These are phyloP conservation scores for Russula sp. DNA, from an alignment of 768 basidiomycete genomes.

Conservation along the genomic window DNA sequence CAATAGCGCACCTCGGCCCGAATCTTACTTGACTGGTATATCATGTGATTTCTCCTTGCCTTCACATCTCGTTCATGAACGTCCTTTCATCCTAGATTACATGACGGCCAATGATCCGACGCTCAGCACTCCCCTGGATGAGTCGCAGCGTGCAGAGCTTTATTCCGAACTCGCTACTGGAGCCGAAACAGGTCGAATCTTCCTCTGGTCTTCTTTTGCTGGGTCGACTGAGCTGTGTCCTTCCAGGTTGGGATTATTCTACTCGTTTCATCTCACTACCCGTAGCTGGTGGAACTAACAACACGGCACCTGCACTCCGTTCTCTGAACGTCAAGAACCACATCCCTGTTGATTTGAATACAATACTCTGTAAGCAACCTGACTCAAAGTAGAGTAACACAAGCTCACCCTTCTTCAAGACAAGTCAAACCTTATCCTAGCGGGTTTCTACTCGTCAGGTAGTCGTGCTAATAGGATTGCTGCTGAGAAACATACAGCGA, in stretches of 20 bases:
- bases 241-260: constrained; percentile 37
- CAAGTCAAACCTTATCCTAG: constrained; percentile 54
- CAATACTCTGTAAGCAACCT: constrained; percentile 64
- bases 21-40: constrained; percentile 64
- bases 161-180: constrained; percentile 86
- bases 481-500: constrained; percentile 44
- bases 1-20: constrained; percentile 85
- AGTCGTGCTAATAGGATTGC: constrained; percentile 33
- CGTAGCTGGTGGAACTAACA: constrained; percentile 34
- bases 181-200: constrained; percentile 65
- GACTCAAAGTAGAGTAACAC: constrained; percentile 3
- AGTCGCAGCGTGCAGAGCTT: constrained; percentile 51
- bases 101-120: constrained; percentile 64
- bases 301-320: constrained; percentile 52
- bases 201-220: not conserved
- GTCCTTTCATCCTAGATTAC: constrained; percentile 50
- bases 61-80: not conserved
- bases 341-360: constrained; percentile 76
- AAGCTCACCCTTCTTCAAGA: constrained; percentile 36
- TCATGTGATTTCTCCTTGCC: not conserved
- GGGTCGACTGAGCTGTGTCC: not conserved
- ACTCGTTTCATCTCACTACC: constrained; percentile 40
- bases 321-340: constrained; percentile 64
- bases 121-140: constrained; percentile 50
- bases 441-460: constrained; percentile 50